Evolutionary conservation across 2,329 filamentous ascomycete genomes (phyloP).

Genomic region (Berkeleyomyces basicola): DNA sequence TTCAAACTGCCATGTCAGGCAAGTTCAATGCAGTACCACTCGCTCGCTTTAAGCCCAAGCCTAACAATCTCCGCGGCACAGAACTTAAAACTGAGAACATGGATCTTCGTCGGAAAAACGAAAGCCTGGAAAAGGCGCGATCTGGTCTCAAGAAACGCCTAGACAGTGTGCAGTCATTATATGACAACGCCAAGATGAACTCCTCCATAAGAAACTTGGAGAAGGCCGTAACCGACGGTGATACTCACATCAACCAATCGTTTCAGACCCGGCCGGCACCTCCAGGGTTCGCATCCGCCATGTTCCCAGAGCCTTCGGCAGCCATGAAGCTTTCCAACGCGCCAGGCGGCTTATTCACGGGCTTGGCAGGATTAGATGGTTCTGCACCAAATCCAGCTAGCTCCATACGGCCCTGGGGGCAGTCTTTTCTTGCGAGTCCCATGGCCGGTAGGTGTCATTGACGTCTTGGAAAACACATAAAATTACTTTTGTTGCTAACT

Average conservation of each 20-base stretch:
- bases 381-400: not conserved
- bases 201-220: slow-evolving; percentile 38
- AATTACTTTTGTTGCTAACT: not conserved
- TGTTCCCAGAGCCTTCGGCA: not conserved
- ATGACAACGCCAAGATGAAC: slow-evolving; percentile 41
- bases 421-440: not conserved
- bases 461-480: not conserved
- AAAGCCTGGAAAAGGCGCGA: slow-evolving; percentile 49
- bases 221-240: slow-evolving; percentile 31
- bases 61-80: not conserved
- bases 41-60: not conserved
- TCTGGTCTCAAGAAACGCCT: slow-evolving; percentile 56
- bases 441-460: not conserved
- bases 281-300: not conserved
- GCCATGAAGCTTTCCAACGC: not conserved
- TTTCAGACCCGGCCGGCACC: not conserved
- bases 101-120: slow-evolving; percentile 49
- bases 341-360: not conserved
- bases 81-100: slow-evolving; percentile 46
- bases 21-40: not conserved
- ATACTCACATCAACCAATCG: not conserved
- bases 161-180: slow-evolving; percentile 49
- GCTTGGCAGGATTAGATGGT: not conserved
- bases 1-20: slow-evolving; percentile 50
- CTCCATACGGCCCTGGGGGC: not conserved